Base-by-base conservation (phyloP, 2,329 filamentous ascomycete species). In the Trichoderma sp. region DNA sequence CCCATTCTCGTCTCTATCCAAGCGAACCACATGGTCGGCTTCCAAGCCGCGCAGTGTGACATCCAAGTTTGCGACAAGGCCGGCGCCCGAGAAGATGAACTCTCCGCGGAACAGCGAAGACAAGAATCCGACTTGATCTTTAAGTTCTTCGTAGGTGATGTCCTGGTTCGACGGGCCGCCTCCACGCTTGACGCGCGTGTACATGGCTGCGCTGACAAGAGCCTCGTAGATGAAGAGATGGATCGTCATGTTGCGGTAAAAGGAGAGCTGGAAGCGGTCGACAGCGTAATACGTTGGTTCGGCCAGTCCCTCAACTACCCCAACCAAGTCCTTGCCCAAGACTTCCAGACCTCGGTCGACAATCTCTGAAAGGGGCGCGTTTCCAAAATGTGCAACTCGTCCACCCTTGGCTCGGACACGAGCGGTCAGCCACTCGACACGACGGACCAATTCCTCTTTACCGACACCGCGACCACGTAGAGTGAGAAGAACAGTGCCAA, bases 241-340 rank as follows among this genome's bases (percentile, higher is more conserved):
- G 73, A 99, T 99, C 0, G 95, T 98, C 96, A 98, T 98, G 82
- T 99, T 99, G 67, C 96, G 91, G 83, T 99, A 99, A 82, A 99
- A 99, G 0, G 94, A 97, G 11, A 99, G 88, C 79, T 99, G 96
- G 84, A 99, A 99, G 68, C 94, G 89, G 80, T 99, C 96, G 51
- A 98, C 94, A 5, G 96, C 96, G 77, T 93, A 97, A 81, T 93
- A 98, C 0, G 96, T 98, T 21, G 93, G 93, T 80, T 99, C 96
- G 0, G 93, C 92, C 6, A 99, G 83, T 0, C 91, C 93, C 47
- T 91, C 88, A 0, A 97, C 87, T 5, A 91, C 85, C 5, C 95
- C 94, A 0, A 99, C 94, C 1, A 99, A 87, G 65, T 96, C 92
- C 69, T 93, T 93, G 0, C 96, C 96, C 0, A 99, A 86, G 0